Conservation (phyloP, 352 stramenopile genomes). For the Phytophthora crassamura region DNA sequence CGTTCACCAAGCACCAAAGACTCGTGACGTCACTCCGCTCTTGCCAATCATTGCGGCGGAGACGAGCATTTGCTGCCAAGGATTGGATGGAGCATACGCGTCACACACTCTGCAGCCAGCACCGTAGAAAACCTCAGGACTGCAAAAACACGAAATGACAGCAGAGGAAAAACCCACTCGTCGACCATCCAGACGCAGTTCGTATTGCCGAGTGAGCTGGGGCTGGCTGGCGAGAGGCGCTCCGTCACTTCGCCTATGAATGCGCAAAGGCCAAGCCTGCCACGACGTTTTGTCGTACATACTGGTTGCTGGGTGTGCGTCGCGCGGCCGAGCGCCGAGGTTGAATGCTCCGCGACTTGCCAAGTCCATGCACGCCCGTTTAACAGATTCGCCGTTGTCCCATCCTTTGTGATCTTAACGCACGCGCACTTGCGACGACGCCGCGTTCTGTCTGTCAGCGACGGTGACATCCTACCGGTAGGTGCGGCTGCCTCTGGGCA, state of each 20-base stretch:
- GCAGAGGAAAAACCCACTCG: conserved; percentile 6
- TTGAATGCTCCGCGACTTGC: conserved; percentile 9
- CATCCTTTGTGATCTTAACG: conserved; percentile 2
- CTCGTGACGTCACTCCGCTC: conserved; percentile 16
- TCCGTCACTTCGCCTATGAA: neutral
- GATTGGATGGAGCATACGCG: conserved; percentile 27
- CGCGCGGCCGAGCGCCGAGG: neutral
- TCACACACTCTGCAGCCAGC: conserved; percentile 9
- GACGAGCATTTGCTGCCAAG: neutral
- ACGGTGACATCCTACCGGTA: conserved; percentile 2
- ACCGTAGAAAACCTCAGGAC: conserved; percentile 24
- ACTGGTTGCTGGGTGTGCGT: conserved; percentile 1
- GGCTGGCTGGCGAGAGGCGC: conserved; percentile 2
- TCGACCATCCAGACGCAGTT: conserved; percentile 17
- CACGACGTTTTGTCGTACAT: conserved; percentile 14
- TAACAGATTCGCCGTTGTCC: conserved; percentile 13
- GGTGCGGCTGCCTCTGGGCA: neutral
- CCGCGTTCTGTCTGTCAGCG: neutral
- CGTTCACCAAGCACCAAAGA: conserved; percentile 39
- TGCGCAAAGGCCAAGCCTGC: conserved; percentile 7
- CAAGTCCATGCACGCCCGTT: conserved; percentile 20
- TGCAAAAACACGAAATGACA: conserved; percentile 22
- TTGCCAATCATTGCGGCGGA: conserved; percentile 15
- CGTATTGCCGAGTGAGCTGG: conserved; percentile 1
- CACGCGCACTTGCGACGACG: neutral